These are phyloP conservation scores for Pythium vanterpoolii DNA, from an alignment of 352 stramenopile genomes.

Conservation along the genomic window DNA sequence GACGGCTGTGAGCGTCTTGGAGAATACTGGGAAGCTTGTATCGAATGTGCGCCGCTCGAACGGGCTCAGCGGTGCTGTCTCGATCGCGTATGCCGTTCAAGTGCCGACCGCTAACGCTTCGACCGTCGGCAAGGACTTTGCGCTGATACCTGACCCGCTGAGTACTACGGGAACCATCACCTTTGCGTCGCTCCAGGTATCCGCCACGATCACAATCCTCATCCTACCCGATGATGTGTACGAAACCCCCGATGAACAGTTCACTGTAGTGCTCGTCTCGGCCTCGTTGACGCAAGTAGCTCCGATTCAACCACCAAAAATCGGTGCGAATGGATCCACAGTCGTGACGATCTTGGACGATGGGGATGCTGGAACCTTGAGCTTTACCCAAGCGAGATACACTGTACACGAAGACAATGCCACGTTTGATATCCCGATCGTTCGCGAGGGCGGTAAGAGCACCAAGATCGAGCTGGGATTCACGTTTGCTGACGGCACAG, in stretches of 20 bases:
- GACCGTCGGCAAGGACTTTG: conserved; percentile 37
- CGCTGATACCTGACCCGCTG: conserved; percentile 11
- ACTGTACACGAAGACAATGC: conserved; percentile 32
- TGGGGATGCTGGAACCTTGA: conserved; percentile 51
- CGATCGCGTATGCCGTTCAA: conserved; percentile 24
- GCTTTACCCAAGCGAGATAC: conserved; percentile 34
- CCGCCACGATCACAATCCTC: conserved; percentile 26
- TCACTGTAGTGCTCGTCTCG: conserved; percentile 32
- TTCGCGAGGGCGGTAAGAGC: conserved; percentile 46
- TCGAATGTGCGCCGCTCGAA: conserved; percentile 37
- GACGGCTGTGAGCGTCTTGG: conserved; percentile 23
- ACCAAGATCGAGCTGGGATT: conserved; percentile 35
- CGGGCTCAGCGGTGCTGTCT: conserved; percentile 44
- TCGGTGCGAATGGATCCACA: conserved; percentile 33
- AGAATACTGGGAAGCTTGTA: conserved; percentile 36
- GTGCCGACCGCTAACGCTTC: conserved; percentile 12
- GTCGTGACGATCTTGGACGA: conserved; percentile 60
- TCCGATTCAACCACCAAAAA: conserved; percentile 14
- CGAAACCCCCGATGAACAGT: conserved; percentile 34
- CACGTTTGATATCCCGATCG: conserved; percentile 29
- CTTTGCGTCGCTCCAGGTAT: conserved; percentile 31
- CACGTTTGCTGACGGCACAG: conserved; percentile 34
- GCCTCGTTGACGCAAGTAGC: background rate
- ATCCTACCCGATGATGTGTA: conserved; percentile 52
- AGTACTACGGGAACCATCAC: conserved; percentile 26